A percentile compares a stretch with the other conserved stretches of the same genome.
Conservation (phyloP, 2,329 filamentous ascomycete species). For the Scortechinia acanthostroma region DNA sequence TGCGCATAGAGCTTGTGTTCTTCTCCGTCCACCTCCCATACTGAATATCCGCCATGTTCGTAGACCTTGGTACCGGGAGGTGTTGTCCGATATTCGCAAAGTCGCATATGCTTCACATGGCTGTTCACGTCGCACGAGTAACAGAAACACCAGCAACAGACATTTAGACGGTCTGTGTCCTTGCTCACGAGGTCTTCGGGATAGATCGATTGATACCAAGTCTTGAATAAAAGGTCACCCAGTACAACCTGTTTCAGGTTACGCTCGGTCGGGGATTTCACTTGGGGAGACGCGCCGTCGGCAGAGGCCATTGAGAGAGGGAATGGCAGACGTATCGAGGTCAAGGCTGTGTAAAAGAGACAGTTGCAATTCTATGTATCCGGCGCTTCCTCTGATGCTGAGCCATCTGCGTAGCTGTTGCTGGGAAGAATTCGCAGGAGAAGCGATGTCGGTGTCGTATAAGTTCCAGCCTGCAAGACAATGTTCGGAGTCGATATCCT, state of each 20-base stretch:
- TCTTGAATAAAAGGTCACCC: constrained; percentile 52
- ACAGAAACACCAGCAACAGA: constrained; percentile 60
- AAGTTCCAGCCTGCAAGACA: no score
- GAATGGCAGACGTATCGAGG: no score
- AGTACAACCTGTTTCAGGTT: constrained; percentile 56
- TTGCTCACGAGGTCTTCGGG: constrained; percentile 43
- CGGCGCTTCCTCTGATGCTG: no score
- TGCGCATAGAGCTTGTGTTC: constrained; percentile 56
- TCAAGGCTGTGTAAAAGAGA: no score
- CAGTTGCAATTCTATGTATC: no score
- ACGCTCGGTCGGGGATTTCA: constrained; percentile 20
- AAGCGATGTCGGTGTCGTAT: no score
- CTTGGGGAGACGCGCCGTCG: neutral
- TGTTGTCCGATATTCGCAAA: constrained; percentile 20
- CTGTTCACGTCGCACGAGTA: constrained; percentile 37
- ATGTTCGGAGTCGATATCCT: no score
- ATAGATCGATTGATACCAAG: constrained; percentile 63
- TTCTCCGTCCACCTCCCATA: constrained; percentile 60
- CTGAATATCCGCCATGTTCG: constrained; percentile 42
- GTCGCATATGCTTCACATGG: constrained; percentile 22
- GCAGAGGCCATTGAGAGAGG: neutral
- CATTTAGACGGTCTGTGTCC: constrained; percentile 38
- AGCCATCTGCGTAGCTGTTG: no score
- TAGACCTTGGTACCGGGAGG: constrained; percentile 50
- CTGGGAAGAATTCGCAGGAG: no score